Conservation (phyloP, 2,329 filamentous ascomycete genomes). For the Clonostachys sp. region DNA sequence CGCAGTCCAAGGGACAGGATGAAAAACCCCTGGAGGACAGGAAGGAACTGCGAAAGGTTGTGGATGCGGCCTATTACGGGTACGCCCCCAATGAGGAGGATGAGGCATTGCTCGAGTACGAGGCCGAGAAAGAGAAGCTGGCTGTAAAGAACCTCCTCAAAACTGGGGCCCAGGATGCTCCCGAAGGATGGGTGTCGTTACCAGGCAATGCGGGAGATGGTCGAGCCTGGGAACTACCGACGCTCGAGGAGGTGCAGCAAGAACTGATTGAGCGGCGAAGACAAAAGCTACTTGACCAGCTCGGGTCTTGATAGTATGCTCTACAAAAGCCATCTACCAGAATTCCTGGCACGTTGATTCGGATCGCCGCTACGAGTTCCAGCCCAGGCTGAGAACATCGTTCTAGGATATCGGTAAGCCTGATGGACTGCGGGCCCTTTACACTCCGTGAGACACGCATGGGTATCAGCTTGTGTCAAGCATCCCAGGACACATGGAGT, state of each 20-base stretch:
- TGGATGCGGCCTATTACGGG: slow-evolving; percentile 94
- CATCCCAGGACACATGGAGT: too few relatives aligned
- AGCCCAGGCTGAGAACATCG: too few relatives aligned
- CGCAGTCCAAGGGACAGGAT: slow-evolving; percentile 50
- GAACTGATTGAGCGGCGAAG: slow-evolving; percentile 85
- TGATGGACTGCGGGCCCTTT: too few relatives aligned
- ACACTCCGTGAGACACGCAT: too few relatives aligned
- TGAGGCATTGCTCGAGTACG: slow-evolving; percentile 73
- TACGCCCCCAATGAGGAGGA: slow-evolving; percentile 93
- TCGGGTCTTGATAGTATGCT: slow-evolving; percentile 21
- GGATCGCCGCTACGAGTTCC: too few relatives aligned
- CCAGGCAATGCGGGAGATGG: slow-evolving; percentile 87
- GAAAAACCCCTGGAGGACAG: slow-evolving; percentile 63
- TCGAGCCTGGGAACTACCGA: slow-evolving; percentile 75
- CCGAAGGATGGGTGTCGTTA: slow-evolving; percentile 75
- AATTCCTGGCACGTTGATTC: too few relatives aligned
- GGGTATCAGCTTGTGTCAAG: too few relatives aligned
- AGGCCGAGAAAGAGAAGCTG: slow-evolving; percentile 78
- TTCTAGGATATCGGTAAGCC: too few relatives aligned
- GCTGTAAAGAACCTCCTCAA: slow-evolving; percentile 65
- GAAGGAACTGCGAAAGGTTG: slow-evolving; percentile 66
- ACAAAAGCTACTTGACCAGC: slow-evolving; percentile 78
- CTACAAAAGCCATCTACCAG: too few relatives aligned
- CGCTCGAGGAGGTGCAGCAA: slow-evolving; percentile 86
- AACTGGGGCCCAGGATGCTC: slow-evolving; percentile 49